Conservation (phyloP, 208 protist species). For the Wallacemonas sp. region DNA sequence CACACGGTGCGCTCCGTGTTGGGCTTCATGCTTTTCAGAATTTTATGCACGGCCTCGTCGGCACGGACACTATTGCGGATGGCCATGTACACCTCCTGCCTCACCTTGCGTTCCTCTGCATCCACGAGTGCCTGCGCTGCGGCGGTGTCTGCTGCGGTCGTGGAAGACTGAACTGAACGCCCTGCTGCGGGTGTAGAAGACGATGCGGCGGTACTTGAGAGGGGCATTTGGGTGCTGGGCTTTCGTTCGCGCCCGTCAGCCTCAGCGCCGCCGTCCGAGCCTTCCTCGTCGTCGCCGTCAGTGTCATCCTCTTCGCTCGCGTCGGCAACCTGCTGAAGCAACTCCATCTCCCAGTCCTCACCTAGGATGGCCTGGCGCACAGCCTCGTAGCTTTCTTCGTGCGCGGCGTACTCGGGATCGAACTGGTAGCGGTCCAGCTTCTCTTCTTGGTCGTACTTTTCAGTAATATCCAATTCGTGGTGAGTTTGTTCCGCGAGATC, state of each 20-base stretch:
- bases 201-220: neutral
- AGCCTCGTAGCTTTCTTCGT: constrained; percentile 93
- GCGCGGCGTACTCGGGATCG: constrained; percentile 92
- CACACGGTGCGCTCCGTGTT: constrained; percentile 80
- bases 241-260: neutral
- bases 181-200: neutral
- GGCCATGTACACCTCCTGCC: constrained; percentile 97
- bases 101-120: constrained; percentile 87
- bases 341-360: constrained; percentile 86
- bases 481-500: constrained; percentile 95
- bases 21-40: constrained; percentile 86
- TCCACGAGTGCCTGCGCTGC: constrained; percentile 26
- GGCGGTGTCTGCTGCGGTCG: neutral
- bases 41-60: constrained; percentile 99
- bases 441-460: constrained; percentile 87
- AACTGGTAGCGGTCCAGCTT: constrained; percentile 92
- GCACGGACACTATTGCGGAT: constrained; percentile 97
- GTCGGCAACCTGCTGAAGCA: constrained; percentile 56
- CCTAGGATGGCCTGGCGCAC: constrained; percentile 93
- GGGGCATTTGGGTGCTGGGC: too few species aligned
- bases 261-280: neutral
- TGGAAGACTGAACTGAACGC: neutral
- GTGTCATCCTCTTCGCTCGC: constrained; percentile 39
- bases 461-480: constrained; percentile 94
- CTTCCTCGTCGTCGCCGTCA: constrained; percentile 23